These are phyloP conservation scores for Tuber aestivum DNA, from an alignment of 495 filamentous ascomycete genomes.

Conservation along the genomic window DNA sequence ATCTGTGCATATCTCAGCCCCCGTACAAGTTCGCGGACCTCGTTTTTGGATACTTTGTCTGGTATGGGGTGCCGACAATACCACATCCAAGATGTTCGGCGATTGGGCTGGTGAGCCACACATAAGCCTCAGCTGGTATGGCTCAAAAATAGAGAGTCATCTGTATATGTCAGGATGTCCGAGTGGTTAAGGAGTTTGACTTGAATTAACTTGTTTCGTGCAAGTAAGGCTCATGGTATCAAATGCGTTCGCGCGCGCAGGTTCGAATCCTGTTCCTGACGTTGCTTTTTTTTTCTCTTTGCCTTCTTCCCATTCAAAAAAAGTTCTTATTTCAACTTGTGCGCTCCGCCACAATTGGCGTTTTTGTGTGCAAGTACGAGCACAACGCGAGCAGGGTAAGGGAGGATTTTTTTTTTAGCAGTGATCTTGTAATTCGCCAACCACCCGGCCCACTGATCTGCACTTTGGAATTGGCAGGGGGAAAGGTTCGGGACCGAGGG, in stretches of 20 bases:
- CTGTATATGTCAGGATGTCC: not conserved
- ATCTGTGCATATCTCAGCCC: no score
- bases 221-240: not conserved
- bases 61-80: no score
- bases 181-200: slow-evolving; percentile 7
- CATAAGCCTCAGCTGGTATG: not conserved
- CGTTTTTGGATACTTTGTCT: no score
- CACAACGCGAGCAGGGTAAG: no score
- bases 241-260: slow-evolving; percentile 6
- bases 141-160: not conserved
- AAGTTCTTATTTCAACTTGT: not conserved
- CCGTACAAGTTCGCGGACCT: no score
- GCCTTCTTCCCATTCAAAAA: no score
- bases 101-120: no score
- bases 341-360: not conserved
- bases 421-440: not conserved
- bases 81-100: no score
- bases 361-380: not conserved
- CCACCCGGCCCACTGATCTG: not conserved
- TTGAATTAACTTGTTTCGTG: not conserved
- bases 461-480: not conserved
- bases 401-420: not conserved
- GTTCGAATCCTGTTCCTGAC: slow-evolving; percentile 6
- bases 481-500: not conserved
- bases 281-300: not conserved